Evolutionary conservation across 192 early-diverging fungal genomes (phyloP).

Genomic region (Podila horticola): DNA sequence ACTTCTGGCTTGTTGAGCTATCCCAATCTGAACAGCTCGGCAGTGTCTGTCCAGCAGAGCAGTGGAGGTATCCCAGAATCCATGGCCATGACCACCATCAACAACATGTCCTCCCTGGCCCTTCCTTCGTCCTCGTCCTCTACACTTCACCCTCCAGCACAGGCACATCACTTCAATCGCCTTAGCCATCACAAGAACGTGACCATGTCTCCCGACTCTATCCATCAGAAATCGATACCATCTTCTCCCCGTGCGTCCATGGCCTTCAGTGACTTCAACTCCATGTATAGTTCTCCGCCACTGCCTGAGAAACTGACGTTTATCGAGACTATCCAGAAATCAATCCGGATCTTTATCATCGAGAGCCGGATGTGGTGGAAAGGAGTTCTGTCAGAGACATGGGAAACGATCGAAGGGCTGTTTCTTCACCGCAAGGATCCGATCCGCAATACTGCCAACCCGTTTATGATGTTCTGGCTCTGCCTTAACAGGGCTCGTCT

Average conservation of each 20-base stretch:
- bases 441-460: constrained; percentile 59
- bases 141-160: constrained; percentile 21
- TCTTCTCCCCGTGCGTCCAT: constrained; percentile 35
- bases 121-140: not conserved
- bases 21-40: constrained; percentile 22
- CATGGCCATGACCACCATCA: constrained; percentile 24
- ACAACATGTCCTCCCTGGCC: not conserved
- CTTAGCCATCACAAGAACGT: constrained; percentile 23
- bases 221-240: not conserved
- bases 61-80: constrained; percentile 12
- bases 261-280: constrained; percentile 27
- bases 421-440: constrained; percentile 40
- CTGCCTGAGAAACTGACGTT: constrained; percentile 26
- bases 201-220: constrained; percentile 10
- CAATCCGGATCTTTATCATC: constrained; percentile 35
- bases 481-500: constrained; percentile 52
- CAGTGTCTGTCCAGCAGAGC: constrained; percentile 25
- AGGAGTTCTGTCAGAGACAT: constrained; percentile 39
- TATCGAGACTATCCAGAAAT: constrained; percentile 13
- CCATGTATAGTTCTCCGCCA: constrained; percentile 27
- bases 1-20: constrained; percentile 1
- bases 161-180: constrained; percentile 4
- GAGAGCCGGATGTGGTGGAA: constrained; percentile 50
- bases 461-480: constrained; percentile 58
- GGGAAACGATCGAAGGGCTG: constrained; percentile 22